These are phyloP conservation scores for Marchantia polymorpha DNA, from an alignment of 225 moss, liverwort and hornwort genomes.

Conservation along the genomic window DNA sequence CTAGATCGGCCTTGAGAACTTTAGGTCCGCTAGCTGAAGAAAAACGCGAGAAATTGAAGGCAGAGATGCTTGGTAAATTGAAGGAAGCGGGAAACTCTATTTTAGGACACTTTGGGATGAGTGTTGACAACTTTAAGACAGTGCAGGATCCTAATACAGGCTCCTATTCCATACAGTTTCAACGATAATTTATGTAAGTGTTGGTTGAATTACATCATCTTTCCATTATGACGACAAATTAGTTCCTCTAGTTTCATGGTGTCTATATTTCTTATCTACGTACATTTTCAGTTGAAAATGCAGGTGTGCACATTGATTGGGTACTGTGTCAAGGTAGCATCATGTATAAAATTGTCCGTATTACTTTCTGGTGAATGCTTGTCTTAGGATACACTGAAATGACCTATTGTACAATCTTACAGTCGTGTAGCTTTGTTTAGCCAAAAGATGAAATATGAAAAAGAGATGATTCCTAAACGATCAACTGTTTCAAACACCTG, in stretches of 20 bases:
- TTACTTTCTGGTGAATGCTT: no score
- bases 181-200: conserved; percentile 20
- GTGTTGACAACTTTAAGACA: conserved; percentile 92
- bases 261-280: no score
- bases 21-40: conserved; percentile 76
- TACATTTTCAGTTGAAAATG: no score
- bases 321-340: no score
- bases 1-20: conserved; percentile 48
- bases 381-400: no score
- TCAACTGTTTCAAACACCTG: no score
- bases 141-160: conserved; percentile 93
- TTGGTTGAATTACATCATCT: neutral
- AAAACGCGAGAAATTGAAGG: conserved; percentile 88
- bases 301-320: no score
- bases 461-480: no score
- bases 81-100: conserved; percentile 90
- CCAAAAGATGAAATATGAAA: no score
- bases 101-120: conserved; percentile 87
- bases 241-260: neutral
- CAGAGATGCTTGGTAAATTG: conserved; percentile 81
- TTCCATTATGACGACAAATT: neutral
- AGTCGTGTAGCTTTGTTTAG: no score
- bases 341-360: no score
- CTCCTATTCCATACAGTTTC: conserved; percentile 81
- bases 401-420: no score